A percentile compares a stretch with the other conserved stretches of the same genome.
phyloP scores from a whole-genome alignment of 2,329 filamentous ascomycete species.

The Fusarium poae region DNA sequence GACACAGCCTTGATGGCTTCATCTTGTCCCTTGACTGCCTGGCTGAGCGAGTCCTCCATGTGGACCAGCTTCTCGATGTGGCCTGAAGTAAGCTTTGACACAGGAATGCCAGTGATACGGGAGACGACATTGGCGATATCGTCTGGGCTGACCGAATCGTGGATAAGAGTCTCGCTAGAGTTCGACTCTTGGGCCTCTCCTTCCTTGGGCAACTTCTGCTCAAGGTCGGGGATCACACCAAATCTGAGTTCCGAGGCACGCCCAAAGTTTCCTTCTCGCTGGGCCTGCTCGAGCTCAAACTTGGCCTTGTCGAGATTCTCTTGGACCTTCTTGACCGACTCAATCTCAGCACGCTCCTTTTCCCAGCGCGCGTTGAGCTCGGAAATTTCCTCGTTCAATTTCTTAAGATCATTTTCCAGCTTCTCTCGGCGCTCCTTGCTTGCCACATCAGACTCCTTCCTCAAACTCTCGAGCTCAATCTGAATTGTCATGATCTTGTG shows the following conservation, averaged over 20 bases:
- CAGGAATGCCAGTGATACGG: slow-evolving; percentile 90
- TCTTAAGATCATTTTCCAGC: slow-evolving; percentile 80
- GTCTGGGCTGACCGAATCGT: slow-evolving; percentile 94
- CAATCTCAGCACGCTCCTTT: slow-evolving; percentile 86
- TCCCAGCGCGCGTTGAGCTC: slow-evolving; percentile 88
- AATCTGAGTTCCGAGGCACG: slow-evolving; percentile 93
- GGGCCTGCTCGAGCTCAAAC: slow-evolving; percentile 87
- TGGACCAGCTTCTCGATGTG: slow-evolving; percentile 95
- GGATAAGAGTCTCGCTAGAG: slow-evolving; percentile 74
- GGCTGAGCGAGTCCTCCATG: slow-evolving; percentile 90
- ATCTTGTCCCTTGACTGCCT: slow-evolving; percentile 91
- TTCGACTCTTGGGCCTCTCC: slow-evolving; percentile 60
- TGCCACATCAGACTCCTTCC: slow-evolving; percentile 92
- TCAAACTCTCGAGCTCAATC: slow-evolving; percentile 93
- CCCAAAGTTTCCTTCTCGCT: slow-evolving; percentile 88
- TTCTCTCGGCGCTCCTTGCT: slow-evolving; percentile 90
- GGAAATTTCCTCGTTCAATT: slow-evolving; percentile 81
- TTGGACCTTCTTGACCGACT: slow-evolving; percentile 87
- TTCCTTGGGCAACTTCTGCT: slow-evolving; percentile 84
- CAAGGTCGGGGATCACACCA: slow-evolving; percentile 84
- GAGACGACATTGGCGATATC: slow-evolving; percentile 95
- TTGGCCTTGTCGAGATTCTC: slow-evolving; percentile 88
- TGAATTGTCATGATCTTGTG: slow-evolving; percentile 97
- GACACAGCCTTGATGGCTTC: slow-evolving; percentile 92
- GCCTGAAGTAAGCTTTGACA: slow-evolving; percentile 90